A percentile compares a stretch with the other conserved stretches of the same genome.
Evolutionary conservation across 2,329 filamentous ascomycete species (phyloP).

Genomic region (Pseudogymnoascus sp.): DNA sequence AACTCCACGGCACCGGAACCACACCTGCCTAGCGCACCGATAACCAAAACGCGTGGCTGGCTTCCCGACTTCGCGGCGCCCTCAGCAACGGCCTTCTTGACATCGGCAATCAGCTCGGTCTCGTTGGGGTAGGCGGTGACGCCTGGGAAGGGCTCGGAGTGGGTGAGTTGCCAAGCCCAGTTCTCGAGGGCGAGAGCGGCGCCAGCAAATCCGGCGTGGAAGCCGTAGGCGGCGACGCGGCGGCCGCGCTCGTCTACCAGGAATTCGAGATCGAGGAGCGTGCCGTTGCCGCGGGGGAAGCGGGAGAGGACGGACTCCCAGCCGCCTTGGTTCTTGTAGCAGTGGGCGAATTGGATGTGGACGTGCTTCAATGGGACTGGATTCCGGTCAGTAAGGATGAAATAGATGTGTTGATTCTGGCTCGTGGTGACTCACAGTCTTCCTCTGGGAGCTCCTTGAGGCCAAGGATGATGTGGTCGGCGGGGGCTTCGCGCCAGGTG

Average conservation of each 20-base stretch:
- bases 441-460: slow-evolving; percentile 73
- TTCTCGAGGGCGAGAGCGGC: slow-evolving; percentile 67
- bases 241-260: slow-evolving; percentile 64
- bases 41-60: slow-evolving; percentile 69
- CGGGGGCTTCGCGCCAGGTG: slow-evolving; percentile 59
- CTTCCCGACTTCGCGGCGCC: slow-evolving; percentile 60
- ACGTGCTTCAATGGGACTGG: slow-evolving; percentile 61
- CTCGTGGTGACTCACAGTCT: slow-evolving; percentile 39
- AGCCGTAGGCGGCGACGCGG: slow-evolving; percentile 55
- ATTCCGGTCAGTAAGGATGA: background rate
- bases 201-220: slow-evolving; percentile 67
- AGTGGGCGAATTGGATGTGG: slow-evolving; percentile 65
- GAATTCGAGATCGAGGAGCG: slow-evolving; percentile 81
- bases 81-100: slow-evolving; percentile 61
- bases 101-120: slow-evolving; percentile 60
- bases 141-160: slow-evolving; percentile 59
- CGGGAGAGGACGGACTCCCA: slow-evolving; percentile 75
- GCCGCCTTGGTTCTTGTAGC: slow-evolving; percentile 68
- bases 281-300: slow-evolving; percentile 68
- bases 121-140: slow-evolving; percentile 68
- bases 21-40: slow-evolving; percentile 77
- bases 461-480: slow-evolving; percentile 63
- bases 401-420: slow-evolving; percentile 8
- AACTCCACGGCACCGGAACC: slow-evolving; percentile 78
- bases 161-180: slow-evolving; percentile 74